Evolutionary conservation across 2,329 filamentous ascomycete species (phyloP).

Genomic region (Juglanconis oblonga): DNA sequence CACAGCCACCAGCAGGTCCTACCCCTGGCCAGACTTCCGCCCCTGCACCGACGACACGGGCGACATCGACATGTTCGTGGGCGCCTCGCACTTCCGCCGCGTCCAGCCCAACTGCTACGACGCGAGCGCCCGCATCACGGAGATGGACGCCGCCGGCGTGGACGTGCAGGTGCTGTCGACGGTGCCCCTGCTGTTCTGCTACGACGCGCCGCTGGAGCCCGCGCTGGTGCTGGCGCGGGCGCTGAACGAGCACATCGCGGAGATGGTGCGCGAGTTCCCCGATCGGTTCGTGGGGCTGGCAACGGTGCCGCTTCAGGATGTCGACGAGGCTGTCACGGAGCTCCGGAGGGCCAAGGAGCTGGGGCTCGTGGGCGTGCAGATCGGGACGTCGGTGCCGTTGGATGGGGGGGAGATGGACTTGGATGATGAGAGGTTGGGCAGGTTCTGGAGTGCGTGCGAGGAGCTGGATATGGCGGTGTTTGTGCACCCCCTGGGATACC

Average conservation of each 20-base stretch:
- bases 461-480: slow-evolving; percentile 30
- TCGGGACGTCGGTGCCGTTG: slow-evolving; percentile 29
- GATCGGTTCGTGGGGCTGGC: slow-evolving; percentile 31
- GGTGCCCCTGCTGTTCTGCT: slow-evolving; percentile 36
- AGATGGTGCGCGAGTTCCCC: slow-evolving; percentile 23
- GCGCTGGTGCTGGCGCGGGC: slow-evolving; percentile 27
- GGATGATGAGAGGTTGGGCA: slow-evolving; percentile 27
- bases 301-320: slow-evolving; percentile 32
- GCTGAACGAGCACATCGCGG: slow-evolving; percentile 32
- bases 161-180: slow-evolving; percentile 35
- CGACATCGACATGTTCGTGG: slow-evolving; percentile 34
- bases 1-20: slow-evolving; percentile 38
- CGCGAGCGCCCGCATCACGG: slow-evolving; percentile 24
- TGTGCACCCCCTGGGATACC: slow-evolving; percentile 33
- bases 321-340: slow-evolving; percentile 27
- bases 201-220: slow-evolving; percentile 29
- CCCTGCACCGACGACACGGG: slow-evolving; percentile 21
- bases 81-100: slow-evolving; percentile 31
- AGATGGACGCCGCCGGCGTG: slow-evolving; percentile 34
- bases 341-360: slow-evolving; percentile 24
- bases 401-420: slow-evolving; percentile 25
- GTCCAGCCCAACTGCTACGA: slow-evolving; percentile 32
- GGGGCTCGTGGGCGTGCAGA: slow-evolving; percentile 31
- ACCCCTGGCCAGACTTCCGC: slow-evolving; percentile 29
- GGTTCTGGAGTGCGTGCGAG: slow-evolving; percentile 32